Evolutionary conservation across 257 asterid species (phyloP), one percentile per base, ranked within the genome.

Genomic region (Capsicum rhomboideum): DNA sequence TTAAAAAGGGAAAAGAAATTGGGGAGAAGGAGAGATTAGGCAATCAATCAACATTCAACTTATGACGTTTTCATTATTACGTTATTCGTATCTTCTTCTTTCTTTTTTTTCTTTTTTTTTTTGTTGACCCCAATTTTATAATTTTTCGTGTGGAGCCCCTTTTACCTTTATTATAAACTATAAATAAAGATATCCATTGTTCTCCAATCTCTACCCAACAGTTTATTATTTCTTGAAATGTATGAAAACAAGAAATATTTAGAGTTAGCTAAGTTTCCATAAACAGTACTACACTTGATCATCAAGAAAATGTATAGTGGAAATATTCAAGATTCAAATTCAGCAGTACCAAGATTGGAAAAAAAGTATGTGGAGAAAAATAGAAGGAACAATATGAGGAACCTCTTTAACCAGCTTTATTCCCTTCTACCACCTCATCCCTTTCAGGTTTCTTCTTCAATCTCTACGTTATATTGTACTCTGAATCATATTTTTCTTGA

Each of bases 311-410:
- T 67, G 77, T 67, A 67, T 67, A 67, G 26, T 31, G 75, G 75
- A n/a, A n/a, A n/a, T n/a, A n/a, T n/a, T n/a, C n/a, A n/a, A n/a
- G n/a, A n/a, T 34, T 29, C n/a, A 31, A 31, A 31, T 67, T 42
- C 84, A 49, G 18, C 85, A 74, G 88, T n/a, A n/a, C n/a, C 91
- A 23, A 89, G 86, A 85, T 85, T 91, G 49, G 95, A 87, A 68
- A 90, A 92, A 64, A 92, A 83, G 83, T 81, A 88, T 34, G 77
- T 87, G 42, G 95, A 92, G 89, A 92, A 90, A 69, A 90, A 90
- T 26, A 84, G 95, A 59, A 91, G 93, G 83, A 80, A 20, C 61
- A 81, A 83, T 9, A 75, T 90, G 90, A 91, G 89, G 82, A 74
- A 0, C 77, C 93, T 91, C 23, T 89, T 79, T 64, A 79, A 89